Base-by-base conservation (phyloP, 495 filamentous ascomycete species). In the Neurospora cerealis region DNA sequence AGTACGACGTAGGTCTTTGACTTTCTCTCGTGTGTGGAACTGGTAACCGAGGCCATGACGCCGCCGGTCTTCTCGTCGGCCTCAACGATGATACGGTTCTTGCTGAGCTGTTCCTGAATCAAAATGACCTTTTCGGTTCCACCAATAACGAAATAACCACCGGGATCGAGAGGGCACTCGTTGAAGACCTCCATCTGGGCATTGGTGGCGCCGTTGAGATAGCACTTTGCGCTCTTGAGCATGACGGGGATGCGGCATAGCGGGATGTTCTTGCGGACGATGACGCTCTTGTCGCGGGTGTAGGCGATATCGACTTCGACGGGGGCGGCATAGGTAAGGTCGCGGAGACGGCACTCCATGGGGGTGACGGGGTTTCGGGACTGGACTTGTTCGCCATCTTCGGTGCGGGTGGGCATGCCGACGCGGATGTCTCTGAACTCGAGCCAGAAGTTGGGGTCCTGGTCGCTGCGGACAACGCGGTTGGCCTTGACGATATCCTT, bases 31-130 rank as follows among this genome's bases (percentile, higher is more conserved):
- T 97, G 93, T 4, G 96, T 98, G 17, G 94, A 97, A 89, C 94
- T 97, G 46, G 93, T 99, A n/a, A 98, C 96, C 8, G 94, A 97
- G 24, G 96, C 96, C 76, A 94, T 92, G n/a, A 97, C 92, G 73
- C 96, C 91, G 36, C 91, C 92, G 75, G 97, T 97, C 80, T 95
- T 95, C 5, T 89, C 87, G 78, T 96, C 93, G 48, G 91, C 89
- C 81, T 99, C 96, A 10, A 99, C 94, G 79, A 99, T 97, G 73
- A 98, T 93, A 84, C 96, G 88, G 83, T 99, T 99, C 86, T 98
- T 98, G 86, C 95, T 98, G 79, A 98, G 84, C 81, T 98, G 96
- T 77, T 99, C 96, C 81, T 98, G 96, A 41, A 98, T 95, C 17
- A 99, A 87, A 79, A 99, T 98, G 70, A 98, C 96, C 85, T 98